phyloP scores from a whole-genome alignment of 108 stramenopile genomes.

The Nitzschia sp. region DNA sequence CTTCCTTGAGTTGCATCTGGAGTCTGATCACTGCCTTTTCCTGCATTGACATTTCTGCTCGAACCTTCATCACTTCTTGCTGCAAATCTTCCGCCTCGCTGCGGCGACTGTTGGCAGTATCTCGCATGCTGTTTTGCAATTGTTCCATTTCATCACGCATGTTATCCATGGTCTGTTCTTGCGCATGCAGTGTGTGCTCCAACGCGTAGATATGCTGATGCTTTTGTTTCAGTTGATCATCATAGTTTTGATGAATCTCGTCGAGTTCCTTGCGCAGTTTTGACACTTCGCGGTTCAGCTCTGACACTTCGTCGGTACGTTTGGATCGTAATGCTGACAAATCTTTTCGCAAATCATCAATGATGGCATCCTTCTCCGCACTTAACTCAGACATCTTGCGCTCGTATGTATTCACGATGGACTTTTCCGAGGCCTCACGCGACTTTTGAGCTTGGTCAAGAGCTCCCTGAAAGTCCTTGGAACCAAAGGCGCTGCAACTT shows the following conservation, averaged over 20 bases:
- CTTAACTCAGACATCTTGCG: constrained; percentile 48
- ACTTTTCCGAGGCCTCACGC: constrained; percentile 51
- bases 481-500: constrained; percentile 1
- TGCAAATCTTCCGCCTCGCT: constrained; percentile 84
- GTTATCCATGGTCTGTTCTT: constrained; percentile 73
- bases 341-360: constrained; percentile 62
- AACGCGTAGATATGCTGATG: constrained; percentile 71
- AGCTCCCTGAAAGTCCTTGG: constrained; percentile 38
- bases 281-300: constrained; percentile 42
- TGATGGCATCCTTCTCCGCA: constrained; percentile 55
- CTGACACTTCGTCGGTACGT: constrained; percentile 37
- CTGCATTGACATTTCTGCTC: constrained; percentile 46
- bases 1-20: constrained; percentile 69
- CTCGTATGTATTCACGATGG: constrained; percentile 46
- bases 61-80: constrained; percentile 72
- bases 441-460: constrained; percentile 50
- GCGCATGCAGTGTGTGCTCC: constrained; percentile 78
- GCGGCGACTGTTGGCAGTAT: constrained; percentile 54
- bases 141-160: constrained; percentile 86
- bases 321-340: constrained; percentile 30
- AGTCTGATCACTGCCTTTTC: constrained; percentile 68
- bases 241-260: constrained; percentile 49
- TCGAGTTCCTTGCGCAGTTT: constrained; percentile 52
- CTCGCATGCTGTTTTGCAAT: constrained; percentile 79
- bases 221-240: constrained; percentile 59